Conservation (phyloP, 2,329 filamentous ascomycete genomes). For the Didymella sp. region DNA sequence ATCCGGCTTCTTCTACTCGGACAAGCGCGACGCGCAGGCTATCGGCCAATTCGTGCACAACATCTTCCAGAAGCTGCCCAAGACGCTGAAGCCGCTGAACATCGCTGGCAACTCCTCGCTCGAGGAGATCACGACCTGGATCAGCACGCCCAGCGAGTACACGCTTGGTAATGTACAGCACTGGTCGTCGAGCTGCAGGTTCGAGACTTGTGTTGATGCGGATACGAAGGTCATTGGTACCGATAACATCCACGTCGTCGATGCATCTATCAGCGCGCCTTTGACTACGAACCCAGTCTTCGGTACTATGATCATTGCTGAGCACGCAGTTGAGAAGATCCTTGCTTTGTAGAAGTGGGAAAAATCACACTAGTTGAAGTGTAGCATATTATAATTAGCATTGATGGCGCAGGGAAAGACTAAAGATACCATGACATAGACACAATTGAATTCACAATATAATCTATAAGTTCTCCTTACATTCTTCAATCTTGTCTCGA, state of each 20-base stretch:
- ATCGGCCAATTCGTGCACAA: conserved; percentile 60
- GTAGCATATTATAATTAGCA: neutral
- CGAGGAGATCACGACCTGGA: conserved; percentile 59
- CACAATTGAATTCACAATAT: neutral
- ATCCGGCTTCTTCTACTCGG: conserved; percentile 54
- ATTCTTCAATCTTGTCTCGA: neutral
- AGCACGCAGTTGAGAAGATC: conserved; percentile 60
- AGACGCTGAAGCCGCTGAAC: conserved; percentile 58
- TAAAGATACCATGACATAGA: conserved; percentile 3
- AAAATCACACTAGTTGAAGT: neutral
- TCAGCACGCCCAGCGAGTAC: conserved; percentile 58
- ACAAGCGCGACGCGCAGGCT: conserved; percentile 57
- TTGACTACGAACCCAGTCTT: conserved; percentile 64
- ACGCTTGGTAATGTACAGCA: conserved; percentile 61
- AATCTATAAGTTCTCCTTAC: neutral
- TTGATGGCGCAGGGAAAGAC: neutral
- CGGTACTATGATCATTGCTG: conserved; percentile 62
- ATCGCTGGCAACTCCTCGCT: conserved; percentile 55
- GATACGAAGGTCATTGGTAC: conserved; percentile 58
- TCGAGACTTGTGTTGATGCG: conserved; percentile 59
- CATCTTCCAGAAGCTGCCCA: conserved; percentile 58
- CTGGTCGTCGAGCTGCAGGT: conserved; percentile 61
- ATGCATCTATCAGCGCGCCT: conserved; percentile 59
- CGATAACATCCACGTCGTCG: conserved; percentile 60
- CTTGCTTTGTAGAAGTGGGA: conserved; percentile 31